Conservation (phyloP, 1,284 basidiomycete species). For the Rhodotorula sp. region DNA sequence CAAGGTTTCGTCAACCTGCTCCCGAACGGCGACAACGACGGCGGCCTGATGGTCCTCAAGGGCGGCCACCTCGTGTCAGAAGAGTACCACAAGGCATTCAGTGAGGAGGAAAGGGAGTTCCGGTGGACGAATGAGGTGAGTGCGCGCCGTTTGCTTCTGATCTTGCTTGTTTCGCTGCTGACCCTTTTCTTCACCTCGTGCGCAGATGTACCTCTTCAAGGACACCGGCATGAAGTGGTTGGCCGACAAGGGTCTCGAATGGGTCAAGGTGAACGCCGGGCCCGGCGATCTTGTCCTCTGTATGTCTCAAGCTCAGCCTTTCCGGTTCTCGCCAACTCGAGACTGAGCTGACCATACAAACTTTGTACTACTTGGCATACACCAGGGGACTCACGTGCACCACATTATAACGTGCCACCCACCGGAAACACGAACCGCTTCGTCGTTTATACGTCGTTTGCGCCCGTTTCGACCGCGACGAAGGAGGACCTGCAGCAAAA, state of each 20-base stretch:
- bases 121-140: constrained; percentile 22
- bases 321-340: background rate
- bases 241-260: constrained; percentile 13
- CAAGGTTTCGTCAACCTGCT: constrained; percentile 52
- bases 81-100: constrained; percentile 18
- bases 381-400: constrained; percentile 24
- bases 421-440: constrained; percentile 18
- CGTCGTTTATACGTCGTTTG: constrained; percentile 20
- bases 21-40: constrained; percentile 50
- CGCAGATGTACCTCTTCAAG: constrained; percentile 19
- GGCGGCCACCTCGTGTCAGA: constrained; percentile 8
- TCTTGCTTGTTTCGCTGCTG: no score
- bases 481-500: constrained; percentile 24
- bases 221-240: constrained; percentile 19
- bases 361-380: background rate
- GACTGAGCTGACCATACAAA: background rate
- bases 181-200: background rate
- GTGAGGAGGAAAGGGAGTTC: constrained; percentile 15
- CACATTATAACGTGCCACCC: constrained; percentile 24
- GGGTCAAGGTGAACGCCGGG: constrained; percentile 21
- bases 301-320: background rate
- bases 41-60: constrained; percentile 51
- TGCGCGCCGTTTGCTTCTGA: background rate
- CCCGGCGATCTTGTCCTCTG: constrained; percentile 19
- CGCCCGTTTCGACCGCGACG: constrained; percentile 22